Base-by-base conservation (phyloP, 306 rosid species). In the Prinsepia uniflora region DNA sequence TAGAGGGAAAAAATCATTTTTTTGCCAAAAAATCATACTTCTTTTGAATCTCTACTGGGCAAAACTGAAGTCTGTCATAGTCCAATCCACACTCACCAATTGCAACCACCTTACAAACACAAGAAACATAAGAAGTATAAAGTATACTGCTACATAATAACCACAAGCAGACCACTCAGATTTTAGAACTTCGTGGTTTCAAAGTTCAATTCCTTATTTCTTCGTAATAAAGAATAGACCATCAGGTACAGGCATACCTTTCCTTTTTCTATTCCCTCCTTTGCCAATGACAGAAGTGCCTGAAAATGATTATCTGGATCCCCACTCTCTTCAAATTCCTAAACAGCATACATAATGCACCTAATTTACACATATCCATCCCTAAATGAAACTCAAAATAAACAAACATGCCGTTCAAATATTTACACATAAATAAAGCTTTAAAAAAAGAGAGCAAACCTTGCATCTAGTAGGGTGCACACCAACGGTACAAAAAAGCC, bases 381-480 rank as follows among this genome's bases (percentile, higher is more conserved):
- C 63, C 50, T 54, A 75, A 46, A 39, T 45, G 20, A 67, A 68
- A 74, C 76, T 58, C 53, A 69, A 58, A 36, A 58, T 13, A 5
- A 30, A 20, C 57, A 54, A 65, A 40, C 30, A 40, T 18, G 17
- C 45, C 54, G 6, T 42, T 63, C 11, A 11, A 18, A 22, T 63
- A 30, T 20, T 14, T 30, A 11, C 40, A 2, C 20, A 40, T 36
- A 17, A 39, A 2, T 6, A 15, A 49, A n/a, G 54, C 18, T 9
- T 6, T 22, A 3, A 43, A 2, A 9, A 19, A 44, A 42, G 72
- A 69, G 36, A 68, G 14, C 75, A 80, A 14, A 94, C 98, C 97
- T 88, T 89, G 96, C 98, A 94, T 69, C 98, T 85, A 18, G 98
- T 94, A 48, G 96, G 98, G 77, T 94, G 98, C 86, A 93, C 97